A percentile compares a stretch with the other conserved stretches of the same genome.
These are phyloP conservation scores for Phoma sp. DNA, from an alignment of 2,329 filamentous ascomycete species.

Conservation along the genomic window DNA sequence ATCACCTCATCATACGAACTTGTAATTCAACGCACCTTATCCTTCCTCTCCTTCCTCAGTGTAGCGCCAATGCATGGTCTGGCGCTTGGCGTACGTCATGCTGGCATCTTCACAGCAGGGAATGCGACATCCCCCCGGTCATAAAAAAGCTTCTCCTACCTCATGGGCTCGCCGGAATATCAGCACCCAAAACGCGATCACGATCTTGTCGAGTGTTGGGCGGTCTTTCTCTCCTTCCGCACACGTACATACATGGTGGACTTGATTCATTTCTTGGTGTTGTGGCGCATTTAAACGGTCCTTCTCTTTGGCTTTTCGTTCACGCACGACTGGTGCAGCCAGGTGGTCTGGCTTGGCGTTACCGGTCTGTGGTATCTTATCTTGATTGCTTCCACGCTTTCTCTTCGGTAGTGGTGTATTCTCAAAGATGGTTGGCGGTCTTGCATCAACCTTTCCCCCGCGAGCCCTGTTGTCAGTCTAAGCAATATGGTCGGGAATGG, in stretches of 20 bases:
- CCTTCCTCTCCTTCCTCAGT: constrained; percentile 29
- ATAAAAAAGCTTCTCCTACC: constrained; percentile 25
- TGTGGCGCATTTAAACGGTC: constrained; percentile 21
- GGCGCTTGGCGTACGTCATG: constrained; percentile 43
- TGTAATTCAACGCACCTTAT: constrained; percentile 40
- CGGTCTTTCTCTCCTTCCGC: constrained; percentile 27
- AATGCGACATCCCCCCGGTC: constrained; percentile 15
- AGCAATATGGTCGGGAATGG: constrained; percentile 14
- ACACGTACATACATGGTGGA: constrained; percentile 36
- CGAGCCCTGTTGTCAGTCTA: constrained; percentile 17
- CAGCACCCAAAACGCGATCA: constrained; percentile 21
- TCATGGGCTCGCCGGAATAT: constrained; percentile 19
- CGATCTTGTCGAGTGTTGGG: constrained; percentile 24
- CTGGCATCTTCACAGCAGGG: constrained; percentile 25
- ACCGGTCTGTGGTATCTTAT: constrained; percentile 8
- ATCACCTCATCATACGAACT: constrained; percentile 28
- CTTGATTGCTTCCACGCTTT: constrained; percentile 5
- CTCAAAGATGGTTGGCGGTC: constrained; percentile 10
- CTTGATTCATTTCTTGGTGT: constrained; percentile 31
- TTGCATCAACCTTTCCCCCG: constrained; percentile 15
- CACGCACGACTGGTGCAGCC: constrained; percentile 14
- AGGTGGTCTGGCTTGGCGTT: constrained; percentile 18
- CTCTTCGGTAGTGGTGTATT: constrained; percentile 16
- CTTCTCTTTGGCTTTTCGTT: constrained; percentile 6
- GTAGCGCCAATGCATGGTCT: constrained; percentile 36